Evolutionary conservation across 225 moss, liverwort and hornwort genomes (phyloP).

Genomic region (Anthoceros angustus): DNA sequence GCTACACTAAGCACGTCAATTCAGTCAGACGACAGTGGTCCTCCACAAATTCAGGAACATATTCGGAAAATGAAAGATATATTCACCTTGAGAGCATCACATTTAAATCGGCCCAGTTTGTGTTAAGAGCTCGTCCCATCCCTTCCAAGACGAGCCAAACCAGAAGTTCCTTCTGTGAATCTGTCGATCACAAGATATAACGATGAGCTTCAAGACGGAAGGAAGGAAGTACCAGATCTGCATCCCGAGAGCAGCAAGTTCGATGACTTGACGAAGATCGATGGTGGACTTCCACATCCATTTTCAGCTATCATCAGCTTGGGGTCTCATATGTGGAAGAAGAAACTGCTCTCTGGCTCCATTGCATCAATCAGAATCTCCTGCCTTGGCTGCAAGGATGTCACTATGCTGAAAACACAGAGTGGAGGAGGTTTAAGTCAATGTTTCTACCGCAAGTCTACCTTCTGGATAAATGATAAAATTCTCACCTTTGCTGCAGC

Average conservation of each 20-base stretch:
- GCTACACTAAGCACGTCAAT: constrained; percentile 18
- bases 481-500: constrained; percentile 60
- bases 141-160: constrained; percentile 56
- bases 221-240: constrained; percentile 41
- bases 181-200: not conserved
- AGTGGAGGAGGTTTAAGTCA: not conserved
- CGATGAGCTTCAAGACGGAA: not conserved
- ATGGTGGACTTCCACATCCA: constrained; percentile 93
- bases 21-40: not conserved
- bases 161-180: not conserved
- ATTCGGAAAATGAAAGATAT: not conserved
- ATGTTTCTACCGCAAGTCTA: not conserved
- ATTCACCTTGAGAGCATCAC: constrained; percentile 70
- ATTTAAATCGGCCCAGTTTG: constrained; percentile 78
- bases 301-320: constrained; percentile 66
- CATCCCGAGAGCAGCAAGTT: constrained; percentile 72
- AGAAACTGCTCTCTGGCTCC: no score
- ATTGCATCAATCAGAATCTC: constrained; percentile 63
- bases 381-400: constrained; percentile 75
- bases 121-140: constrained; percentile 93
- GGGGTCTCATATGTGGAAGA: constrained; percentile 24
- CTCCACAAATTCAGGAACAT: not conserved
- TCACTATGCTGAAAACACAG: constrained; percentile 46
- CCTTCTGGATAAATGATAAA: not conserved
- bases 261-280: constrained; percentile 95